Evolutionary conservation across 768 basidiomycete species (phyloP), one percentile per base, ranked within the genome.

Genomic region (Russula sp.): DNA sequence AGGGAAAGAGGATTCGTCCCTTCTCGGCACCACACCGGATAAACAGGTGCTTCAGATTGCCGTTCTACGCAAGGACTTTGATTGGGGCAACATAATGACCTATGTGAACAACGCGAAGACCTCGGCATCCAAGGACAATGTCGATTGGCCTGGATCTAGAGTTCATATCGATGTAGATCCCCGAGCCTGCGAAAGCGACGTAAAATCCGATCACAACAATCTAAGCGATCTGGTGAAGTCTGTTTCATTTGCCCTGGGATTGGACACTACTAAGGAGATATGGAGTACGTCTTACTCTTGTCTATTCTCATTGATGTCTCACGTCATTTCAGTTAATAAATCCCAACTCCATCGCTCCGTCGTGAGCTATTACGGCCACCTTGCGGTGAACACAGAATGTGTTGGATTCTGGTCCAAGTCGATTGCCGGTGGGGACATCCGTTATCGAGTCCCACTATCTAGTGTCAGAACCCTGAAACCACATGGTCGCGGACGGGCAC

Each of bases 381-480:
- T 67, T n/a, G 64, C 58, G 2, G 58, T 67, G 22, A 67, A 20
- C 32, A 20, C 41, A 2, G 66, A 67, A 18, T 51, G 14, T 32
- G 48, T 62, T 22, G 66, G 66, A 10, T 67, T 67, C 48, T 62
- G 58, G 63, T 66, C 58, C 7, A 66, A 67, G 22, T 59, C 64
- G 20, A 18, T 61, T 20, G 34, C 66, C 8, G 58, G 53, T 14
- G 32, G 38, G 3, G 64, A 67, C 43, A 56, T 65, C 32, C 48
- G 41, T 25, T 67, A 67, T 42, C 66, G 66, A 46, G 38, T 67
- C 11, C 60, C 64, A 7, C 36, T 65, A n/a, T 36, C 56, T 13
- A 60, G 45, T 39, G 35, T 67, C 32, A 61, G 45, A 32, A 8
- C 10, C 5, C 60, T 62, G 32, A 65, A 57, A 34, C 51, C 52